Percentiles rank a stretch among this genome's conserved stretches.
Evolutionary conservation across 257 asterid genomes (phyloP).

Genomic region (Eustoma russellianum): DNA sequence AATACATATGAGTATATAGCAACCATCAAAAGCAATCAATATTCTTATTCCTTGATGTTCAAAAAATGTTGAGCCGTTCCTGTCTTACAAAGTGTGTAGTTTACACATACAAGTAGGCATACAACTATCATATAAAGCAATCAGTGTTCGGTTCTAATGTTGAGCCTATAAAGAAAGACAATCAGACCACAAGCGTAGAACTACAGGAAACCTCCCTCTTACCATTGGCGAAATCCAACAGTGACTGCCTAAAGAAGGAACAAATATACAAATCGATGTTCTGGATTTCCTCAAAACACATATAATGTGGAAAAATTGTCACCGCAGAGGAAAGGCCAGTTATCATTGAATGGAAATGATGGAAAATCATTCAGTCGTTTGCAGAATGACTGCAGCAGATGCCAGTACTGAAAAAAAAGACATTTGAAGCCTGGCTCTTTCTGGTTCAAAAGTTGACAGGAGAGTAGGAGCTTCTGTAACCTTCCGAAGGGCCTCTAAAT

Average conservation of each 20-base stretch:
- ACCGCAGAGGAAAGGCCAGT: neutral
- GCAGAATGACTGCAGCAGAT: neutral
- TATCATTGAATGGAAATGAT: neutral
- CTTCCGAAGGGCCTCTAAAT: constrained; percentile 77
- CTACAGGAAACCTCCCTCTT: too few species aligned
- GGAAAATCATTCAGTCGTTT: neutral
- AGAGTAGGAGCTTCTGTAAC: constrained; percentile 75
- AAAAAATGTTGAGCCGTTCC: too few species aligned
- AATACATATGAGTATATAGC: too few species aligned
- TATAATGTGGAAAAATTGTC: neutral
- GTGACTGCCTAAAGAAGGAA: neutral
- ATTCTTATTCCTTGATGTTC: too few species aligned
- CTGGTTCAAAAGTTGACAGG: constrained; percentile 64
- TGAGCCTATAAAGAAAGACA: too few species aligned
- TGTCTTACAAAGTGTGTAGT: too few species aligned
- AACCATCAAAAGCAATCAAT: too few species aligned
- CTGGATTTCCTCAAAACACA: neutral
- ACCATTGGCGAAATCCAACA: too few species aligned
- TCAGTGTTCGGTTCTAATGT: too few species aligned
- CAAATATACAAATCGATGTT: neutral
- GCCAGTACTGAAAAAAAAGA: constrained; percentile 2
- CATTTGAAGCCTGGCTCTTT: neutral
- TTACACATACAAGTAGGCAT: too few species aligned
- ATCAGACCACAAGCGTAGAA: too few species aligned
- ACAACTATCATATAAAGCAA: too few species aligned